A percentile compares a stretch with the other conserved stretches of the same genome.
phyloP scores from a whole-genome alignment of 495 filamentous ascomycete species.

The Aspergillus nanangensis region DNA sequence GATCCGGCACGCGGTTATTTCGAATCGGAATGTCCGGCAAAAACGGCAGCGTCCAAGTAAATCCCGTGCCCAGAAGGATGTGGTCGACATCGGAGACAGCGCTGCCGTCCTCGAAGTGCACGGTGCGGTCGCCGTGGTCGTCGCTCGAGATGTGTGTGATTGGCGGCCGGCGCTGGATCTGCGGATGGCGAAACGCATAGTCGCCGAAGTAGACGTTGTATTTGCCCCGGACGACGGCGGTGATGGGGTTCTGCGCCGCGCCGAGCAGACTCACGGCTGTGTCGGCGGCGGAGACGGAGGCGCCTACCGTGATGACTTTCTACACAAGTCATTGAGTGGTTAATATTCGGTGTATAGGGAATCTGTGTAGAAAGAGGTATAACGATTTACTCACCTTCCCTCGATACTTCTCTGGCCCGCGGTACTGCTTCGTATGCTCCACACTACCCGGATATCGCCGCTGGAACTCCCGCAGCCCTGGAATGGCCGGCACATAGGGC shows the following conservation, averaged over 20 bases:
- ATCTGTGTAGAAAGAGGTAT: constrained; percentile 5
- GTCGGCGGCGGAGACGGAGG: constrained; percentile 41
- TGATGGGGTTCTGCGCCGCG: constrained; percentile 28
- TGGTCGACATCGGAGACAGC: constrained; percentile 46
- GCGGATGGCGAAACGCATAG: constrained; percentile 46
- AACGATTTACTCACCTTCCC: constrained; percentile 26
- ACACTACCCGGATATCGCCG: constrained; percentile 29
- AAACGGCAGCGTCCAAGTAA: constrained; percentile 53
- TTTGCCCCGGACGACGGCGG: constrained; percentile 33
- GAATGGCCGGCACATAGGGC: constrained; percentile 63
- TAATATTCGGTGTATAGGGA: too few relatives aligned
- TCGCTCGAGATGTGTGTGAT: constrained; percentile 41
- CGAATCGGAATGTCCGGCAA: constrained; percentile 42
- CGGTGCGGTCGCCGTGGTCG: constrained; percentile 28
- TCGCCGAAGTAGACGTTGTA: constrained; percentile 50
- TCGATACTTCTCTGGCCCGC: constrained; percentile 29
- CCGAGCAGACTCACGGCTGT: constrained; percentile 32
- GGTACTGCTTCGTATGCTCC: constrained; percentile 38
- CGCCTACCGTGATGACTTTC: constrained; percentile 40
- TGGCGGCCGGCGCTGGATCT: constrained; percentile 38
- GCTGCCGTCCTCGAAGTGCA: constrained; percentile 46
- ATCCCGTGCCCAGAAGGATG: constrained; percentile 56
- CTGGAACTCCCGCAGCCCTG: constrained; percentile 33
- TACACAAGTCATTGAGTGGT: too few relatives aligned
- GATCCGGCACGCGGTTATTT: constrained; percentile 50